A percentile compares a stretch with the other conserved stretches of the same genome.
phyloP scores from a whole-genome alignment of 1,139 yeast species.

The Candida sp. region DNA sequence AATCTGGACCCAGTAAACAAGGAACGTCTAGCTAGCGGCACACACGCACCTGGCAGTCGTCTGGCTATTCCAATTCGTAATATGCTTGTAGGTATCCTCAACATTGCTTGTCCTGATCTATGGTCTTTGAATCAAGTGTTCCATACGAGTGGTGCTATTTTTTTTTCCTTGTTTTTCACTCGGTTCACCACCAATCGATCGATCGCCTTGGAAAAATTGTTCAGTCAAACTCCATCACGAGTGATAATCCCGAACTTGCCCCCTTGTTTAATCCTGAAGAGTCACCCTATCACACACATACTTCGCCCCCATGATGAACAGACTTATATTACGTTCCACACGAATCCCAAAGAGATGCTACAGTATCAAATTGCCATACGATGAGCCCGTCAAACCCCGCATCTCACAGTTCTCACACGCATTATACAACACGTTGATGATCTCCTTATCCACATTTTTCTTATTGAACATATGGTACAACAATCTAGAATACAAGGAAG shows the following conservation, averaged over 20 bases:
- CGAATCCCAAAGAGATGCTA: constrained; percentile 3
- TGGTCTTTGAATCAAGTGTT: no score
- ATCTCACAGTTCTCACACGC: constrained; percentile 44
- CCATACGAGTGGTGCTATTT: background rate
- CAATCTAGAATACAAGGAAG: constrained; percentile 34
- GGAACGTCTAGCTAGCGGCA: constrained; percentile 1
- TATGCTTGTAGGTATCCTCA: background rate
- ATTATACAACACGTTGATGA: constrained; percentile 40
- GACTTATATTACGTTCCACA: background rate
- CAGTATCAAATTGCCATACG: constrained; percentile 9
- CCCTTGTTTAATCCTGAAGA: no score
- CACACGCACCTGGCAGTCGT: background rate
- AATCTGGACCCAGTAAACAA: background rate
- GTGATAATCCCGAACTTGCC: background rate
- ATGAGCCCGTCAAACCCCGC: constrained; percentile 28
- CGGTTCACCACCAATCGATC: background rate
- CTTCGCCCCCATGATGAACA: background rate
- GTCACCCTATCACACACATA: background rate
- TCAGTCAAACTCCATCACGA: background rate
- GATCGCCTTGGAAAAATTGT: background rate
- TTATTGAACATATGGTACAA: constrained; percentile 39
- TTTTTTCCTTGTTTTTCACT: background rate
- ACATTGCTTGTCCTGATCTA: background rate
- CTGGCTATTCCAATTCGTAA: constrained; percentile 2
- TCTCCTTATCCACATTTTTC: constrained; percentile 46